Percentiles rank a stretch among this genome's conserved stretches.
Evolutionary conservation across 306 rosid species (phyloP).

Genomic region (Lithocarpus polystachyus): DNA sequence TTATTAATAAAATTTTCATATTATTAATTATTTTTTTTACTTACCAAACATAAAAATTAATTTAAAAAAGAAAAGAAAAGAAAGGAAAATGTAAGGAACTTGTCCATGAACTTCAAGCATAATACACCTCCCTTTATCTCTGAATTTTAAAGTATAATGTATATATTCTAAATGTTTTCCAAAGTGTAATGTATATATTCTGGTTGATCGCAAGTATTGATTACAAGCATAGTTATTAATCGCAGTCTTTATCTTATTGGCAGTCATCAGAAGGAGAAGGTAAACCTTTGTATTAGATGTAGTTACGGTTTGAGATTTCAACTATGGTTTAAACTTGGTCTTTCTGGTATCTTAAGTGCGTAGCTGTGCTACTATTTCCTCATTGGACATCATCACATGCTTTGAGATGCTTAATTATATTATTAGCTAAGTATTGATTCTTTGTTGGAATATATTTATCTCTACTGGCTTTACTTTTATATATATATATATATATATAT

Average conservation of each 20-base stretch:
- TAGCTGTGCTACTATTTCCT: neutral
- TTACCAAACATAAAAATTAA: no score
- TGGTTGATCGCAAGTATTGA: conserved; percentile 52
- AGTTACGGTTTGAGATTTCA: neutral
- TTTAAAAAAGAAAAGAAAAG: no score
- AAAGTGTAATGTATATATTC: conserved; percentile 6
- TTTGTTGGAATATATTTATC: no score
- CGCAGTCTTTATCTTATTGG: conserved; percentile 59
- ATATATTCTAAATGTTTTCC: neutral
- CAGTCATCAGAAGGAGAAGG: conserved; percentile 56
- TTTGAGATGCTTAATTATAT: no score
- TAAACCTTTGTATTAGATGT: conserved; percentile 1
- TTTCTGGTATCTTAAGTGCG: neutral
- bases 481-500: no score
- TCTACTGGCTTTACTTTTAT: no score
- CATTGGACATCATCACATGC: no score
- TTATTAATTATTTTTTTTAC: no score
- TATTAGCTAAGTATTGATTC: no score
- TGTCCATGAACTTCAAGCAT: neutral
- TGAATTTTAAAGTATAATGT: neutral
- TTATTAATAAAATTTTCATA: no score
- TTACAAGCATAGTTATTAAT: conserved; percentile 61
- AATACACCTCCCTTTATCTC: neutral
- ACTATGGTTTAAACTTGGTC: neutral
- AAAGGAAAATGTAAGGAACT: neutral